Evolutionary conservation across 371 early-diverging fungal species (phyloP).

Genomic region (Funneliformis caledonium): DNA sequence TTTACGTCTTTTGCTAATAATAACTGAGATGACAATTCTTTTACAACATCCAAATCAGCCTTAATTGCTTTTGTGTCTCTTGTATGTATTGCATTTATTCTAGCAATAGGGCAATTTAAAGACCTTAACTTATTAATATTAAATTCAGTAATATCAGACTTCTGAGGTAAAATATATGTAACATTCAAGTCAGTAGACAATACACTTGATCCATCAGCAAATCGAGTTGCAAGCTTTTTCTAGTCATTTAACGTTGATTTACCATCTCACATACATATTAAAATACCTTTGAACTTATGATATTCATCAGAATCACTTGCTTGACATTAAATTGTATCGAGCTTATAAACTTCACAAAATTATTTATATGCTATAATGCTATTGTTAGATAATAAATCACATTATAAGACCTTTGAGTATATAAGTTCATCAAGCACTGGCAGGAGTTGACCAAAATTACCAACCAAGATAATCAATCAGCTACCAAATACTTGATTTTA

Average conservation of each 20-base stretch:
- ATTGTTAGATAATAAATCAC: background rate
- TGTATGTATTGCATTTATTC: background rate
- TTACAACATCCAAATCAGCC: too few relatives aligned
- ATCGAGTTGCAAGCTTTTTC: background rate
- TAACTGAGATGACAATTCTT: too few relatives aligned
- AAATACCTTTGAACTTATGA: background rate
- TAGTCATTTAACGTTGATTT: background rate
- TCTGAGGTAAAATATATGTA: background rate
- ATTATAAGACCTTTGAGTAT: background rate
- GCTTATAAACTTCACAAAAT: background rate
- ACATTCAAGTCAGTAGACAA: background rate
- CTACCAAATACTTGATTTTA: background rate
- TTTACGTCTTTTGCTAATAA: too few relatives aligned
- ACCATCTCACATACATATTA: background rate
- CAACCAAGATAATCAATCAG: background rate
- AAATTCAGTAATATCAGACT: background rate
- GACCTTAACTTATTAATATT: too few relatives aligned
- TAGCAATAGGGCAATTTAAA: too few relatives aligned
- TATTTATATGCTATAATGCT: background rate
- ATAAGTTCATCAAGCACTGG: conserved; percentile 11
- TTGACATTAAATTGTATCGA: background rate
- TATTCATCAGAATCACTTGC: background rate
- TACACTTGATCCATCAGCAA: background rate
- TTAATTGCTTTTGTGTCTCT: background rate
- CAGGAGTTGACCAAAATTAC: conserved; percentile 5